Percentiles rank a stretch among this genome's conserved stretches.
Conservation (phyloP, 306 rosid species). For the Cicer yamashitae region DNA sequence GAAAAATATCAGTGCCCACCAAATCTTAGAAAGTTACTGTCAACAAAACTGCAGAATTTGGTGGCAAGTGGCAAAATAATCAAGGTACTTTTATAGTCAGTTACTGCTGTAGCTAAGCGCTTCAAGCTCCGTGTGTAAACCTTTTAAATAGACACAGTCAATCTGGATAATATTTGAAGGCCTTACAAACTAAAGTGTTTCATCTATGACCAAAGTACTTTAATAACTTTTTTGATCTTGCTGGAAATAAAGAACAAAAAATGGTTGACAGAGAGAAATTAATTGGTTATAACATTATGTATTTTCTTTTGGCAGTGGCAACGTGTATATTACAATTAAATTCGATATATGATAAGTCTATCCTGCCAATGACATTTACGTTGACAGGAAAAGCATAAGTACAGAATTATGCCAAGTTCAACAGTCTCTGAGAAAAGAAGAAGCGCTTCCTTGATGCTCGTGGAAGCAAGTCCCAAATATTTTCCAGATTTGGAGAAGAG, state of each 20-base stretch:
- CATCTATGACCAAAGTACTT: constrained; percentile 13
- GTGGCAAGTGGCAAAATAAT: constrained; percentile 71
- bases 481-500: constrained; percentile 56
- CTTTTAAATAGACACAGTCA: constrained; percentile 28
- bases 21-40: constrained; percentile 71
- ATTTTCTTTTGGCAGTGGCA: constrained; percentile 30
- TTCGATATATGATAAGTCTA: constrained; percentile 36
- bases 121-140: constrained; percentile 16
- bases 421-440: constrained; percentile 64
- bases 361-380: constrained; percentile 31
- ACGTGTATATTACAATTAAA: constrained; percentile 31
- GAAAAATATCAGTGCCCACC: constrained; percentile 80
- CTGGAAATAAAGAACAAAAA: constrained; percentile 28
- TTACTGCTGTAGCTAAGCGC: constrained; percentile 22
- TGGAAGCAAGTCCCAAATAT: constrained; percentile 61
- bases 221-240: constrained; percentile 8
- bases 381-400: constrained; percentile 81
- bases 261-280: constrained; percentile 3
- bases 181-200: constrained; percentile 23
- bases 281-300: constrained; percentile 19
- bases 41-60: constrained; percentile 85
- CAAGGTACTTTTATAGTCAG: constrained; percentile 63
- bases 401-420: constrained; percentile 61
- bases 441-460: constrained; percentile 55
- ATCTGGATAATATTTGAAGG: constrained; percentile 30